Evolutionary conservation across 306 rosid species (phyloP).

Genomic region (Carpinus viminea): DNA sequence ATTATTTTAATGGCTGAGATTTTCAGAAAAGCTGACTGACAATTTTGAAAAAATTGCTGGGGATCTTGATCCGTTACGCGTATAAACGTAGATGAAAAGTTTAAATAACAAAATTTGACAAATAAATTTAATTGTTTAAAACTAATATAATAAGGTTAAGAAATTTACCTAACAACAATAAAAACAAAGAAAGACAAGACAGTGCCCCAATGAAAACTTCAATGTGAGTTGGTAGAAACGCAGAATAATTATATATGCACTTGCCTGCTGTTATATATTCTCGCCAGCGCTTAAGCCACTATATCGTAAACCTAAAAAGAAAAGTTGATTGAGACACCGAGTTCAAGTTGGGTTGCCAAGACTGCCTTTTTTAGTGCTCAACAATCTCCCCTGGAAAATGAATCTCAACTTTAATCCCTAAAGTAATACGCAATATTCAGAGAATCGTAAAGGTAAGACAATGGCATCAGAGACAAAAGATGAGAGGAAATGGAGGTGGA

Average conservation of each 20-base stretch:
- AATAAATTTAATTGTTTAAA: background rate
- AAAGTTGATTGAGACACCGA: slow-evolving; percentile 19
- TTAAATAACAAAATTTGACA: too few relatives aligned
- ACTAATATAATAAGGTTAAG: too few relatives aligned
- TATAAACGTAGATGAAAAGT: too few relatives aligned
- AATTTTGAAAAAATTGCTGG: too few relatives aligned
- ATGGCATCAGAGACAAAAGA: background rate
- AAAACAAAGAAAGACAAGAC: background rate
- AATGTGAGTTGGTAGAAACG: background rate
- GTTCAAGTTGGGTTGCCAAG: slow-evolving; percentile 20
- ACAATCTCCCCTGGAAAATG: slow-evolving; percentile 27
- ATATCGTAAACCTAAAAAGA: background rate
- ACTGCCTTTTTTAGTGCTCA: slow-evolving; percentile 40
- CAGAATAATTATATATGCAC: background rate
- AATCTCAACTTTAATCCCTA: slow-evolving; percentile 26
- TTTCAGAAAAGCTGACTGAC: too few relatives aligned
- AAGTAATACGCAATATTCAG: slow-evolving; percentile 31
- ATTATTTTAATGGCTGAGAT: too few relatives aligned
- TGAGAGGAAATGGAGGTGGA: background rate
- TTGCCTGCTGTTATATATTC: background rate
- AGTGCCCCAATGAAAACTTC: background rate
- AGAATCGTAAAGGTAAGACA: background rate
- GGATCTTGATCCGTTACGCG: too few relatives aligned
- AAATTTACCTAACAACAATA: too few relatives aligned
- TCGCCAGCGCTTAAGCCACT: slow-evolving; percentile 30